phyloP scores from a whole-genome alignment of 2,329 filamentous ascomycete genomes.

The Stemphylium vesicarium region DNA sequence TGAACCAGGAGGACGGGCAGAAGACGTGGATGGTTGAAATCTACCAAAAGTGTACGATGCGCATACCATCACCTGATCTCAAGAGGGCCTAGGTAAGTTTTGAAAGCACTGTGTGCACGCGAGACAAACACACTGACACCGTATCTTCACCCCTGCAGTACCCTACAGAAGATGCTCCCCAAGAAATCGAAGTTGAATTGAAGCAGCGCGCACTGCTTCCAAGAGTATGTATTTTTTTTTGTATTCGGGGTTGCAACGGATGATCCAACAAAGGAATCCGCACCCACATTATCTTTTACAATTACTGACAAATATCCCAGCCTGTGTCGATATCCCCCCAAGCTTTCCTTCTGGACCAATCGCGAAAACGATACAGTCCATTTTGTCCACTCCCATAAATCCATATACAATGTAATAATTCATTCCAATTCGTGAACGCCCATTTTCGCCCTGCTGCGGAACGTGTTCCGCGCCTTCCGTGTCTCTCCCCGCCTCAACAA shows the following conservation, averaged over 20 bases:
- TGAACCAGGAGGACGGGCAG: too few relatives aligned
- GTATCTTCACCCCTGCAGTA: not conserved
- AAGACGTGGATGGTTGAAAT: too few relatives aligned
- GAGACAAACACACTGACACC: too few relatives aligned
- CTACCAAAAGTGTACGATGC: too few relatives aligned
- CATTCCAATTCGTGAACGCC: constrained; percentile 4
- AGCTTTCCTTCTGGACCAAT: not conserved
- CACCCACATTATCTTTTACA: not conserved
- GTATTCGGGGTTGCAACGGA: not conserved
- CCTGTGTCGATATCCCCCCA: not conserved
- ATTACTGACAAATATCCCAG: not conserved
- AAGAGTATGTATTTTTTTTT: not conserved
- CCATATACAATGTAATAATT: constrained; percentile 7
- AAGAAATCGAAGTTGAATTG: not conserved
- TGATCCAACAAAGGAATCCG: not conserved
- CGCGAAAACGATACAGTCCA: not conserved
- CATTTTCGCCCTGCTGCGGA: not conserved
- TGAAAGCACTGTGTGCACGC: too few relatives aligned
- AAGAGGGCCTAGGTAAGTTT: not conserved
- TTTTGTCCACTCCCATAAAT: not conserved
- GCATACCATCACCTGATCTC: too few relatives aligned
- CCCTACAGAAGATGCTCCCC: not conserved
- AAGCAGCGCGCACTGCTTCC: not conserved
- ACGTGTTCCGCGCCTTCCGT: not conserved
- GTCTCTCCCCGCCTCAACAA: not conserved